Evolutionary conservation across 2,329 filamentous ascomycete genomes (phyloP).

Genomic region (Fulvia fulva): DNA sequence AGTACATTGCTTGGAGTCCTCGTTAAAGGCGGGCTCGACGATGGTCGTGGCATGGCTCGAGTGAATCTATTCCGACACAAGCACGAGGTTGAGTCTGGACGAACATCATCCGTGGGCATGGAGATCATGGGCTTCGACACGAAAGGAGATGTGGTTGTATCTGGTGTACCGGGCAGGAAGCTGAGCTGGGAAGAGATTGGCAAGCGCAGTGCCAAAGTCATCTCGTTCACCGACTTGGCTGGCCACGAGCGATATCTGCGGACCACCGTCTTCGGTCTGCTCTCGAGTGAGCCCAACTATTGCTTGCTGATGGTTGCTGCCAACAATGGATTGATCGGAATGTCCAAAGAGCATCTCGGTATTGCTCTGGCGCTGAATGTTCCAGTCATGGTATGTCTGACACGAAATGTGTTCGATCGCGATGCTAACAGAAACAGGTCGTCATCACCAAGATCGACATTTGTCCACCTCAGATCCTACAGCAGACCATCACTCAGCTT

Average conservation of each 20-base stretch:
- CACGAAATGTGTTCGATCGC: slow-evolving; percentile 84
- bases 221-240: slow-evolving; percentile 91
- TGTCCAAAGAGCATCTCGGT: slow-evolving; percentile 91
- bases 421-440: slow-evolving; percentile 37
- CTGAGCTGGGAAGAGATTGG: slow-evolving; percentile 98
- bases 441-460: slow-evolving; percentile 99
- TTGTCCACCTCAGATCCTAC: slow-evolving; percentile 88
- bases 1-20: slow-evolving; percentile 93
- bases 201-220: slow-evolving; percentile 89
- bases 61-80: slow-evolving; percentile 97
- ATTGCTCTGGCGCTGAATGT: slow-evolving; percentile 94
- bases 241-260: slow-evolving; percentile 93
- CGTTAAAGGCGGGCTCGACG: slow-evolving; percentile 91
- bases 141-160: slow-evolving; percentile 74
- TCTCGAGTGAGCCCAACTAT: slow-evolving; percentile 95
- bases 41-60: slow-evolving; percentile 86
- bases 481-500: slow-evolving; percentile 88
- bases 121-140: slow-evolving; percentile 98
- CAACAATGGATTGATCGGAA: slow-evolving; percentile 93
- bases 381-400: slow-evolving; percentile 74
- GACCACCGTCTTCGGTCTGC: slow-evolving; percentile 91
- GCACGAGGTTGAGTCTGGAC: slow-evolving; percentile 91
- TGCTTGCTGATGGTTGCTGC: slow-evolving; percentile 97
- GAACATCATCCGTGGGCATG: slow-evolving; percentile 96
- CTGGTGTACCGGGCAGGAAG: slow-evolving; percentile 76